Conservation (phyloP, 768 basidiomycete species). For the Myochromella boudieri region DNA sequence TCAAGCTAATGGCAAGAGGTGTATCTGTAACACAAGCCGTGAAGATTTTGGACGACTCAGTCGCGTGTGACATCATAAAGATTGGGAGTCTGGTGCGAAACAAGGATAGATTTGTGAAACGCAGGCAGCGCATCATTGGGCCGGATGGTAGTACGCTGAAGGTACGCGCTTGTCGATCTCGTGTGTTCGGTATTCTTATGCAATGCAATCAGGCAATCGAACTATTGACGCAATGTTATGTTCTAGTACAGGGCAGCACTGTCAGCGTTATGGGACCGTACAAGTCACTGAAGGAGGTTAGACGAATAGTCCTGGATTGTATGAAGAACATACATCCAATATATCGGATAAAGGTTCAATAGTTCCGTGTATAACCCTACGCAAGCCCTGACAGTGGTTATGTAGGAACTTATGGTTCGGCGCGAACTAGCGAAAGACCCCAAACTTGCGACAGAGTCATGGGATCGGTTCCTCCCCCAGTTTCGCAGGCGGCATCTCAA, state of each 20-base stretch:
- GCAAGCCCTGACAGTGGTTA: neutral
- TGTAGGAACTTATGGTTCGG: slow-evolving; percentile 95
- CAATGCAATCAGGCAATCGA: slow-evolving; percentile 78
- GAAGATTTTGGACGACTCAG: slow-evolving; percentile 85
- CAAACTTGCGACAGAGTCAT: slow-evolving; percentile 88
- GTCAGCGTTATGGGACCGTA: slow-evolving; percentile 98
- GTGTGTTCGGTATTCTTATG: neutral
- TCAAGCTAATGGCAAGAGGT: slow-evolving; percentile 92
- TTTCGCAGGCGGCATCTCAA: slow-evolving; percentile 93
- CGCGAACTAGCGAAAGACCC: slow-evolving; percentile 98
- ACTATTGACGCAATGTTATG: slow-evolving; percentile 92
- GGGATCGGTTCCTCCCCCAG: slow-evolving; percentile 96
- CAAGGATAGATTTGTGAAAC: slow-evolving; percentile 95
- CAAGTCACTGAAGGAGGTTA: slow-evolving; percentile 94
- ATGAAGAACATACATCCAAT: slow-evolving; percentile 99
- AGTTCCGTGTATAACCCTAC: neutral
- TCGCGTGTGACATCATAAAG: slow-evolving; percentile 97
- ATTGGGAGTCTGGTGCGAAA: slow-evolving; percentile 93
- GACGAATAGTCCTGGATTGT: slow-evolving; percentile 95
- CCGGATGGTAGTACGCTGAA: slow-evolving; percentile 97
- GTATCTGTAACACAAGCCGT: slow-evolving; percentile 84
- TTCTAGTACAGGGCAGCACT: slow-evolving; percentile 96
- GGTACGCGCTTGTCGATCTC: slow-evolving; percentile 42
- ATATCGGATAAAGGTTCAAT: slow-evolving; percentile 91
- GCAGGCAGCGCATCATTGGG: slow-evolving; percentile 94